Base-by-base conservation (phyloP, 192 early-diverging fungal species). In the Coemansia umbellata region DNA sequence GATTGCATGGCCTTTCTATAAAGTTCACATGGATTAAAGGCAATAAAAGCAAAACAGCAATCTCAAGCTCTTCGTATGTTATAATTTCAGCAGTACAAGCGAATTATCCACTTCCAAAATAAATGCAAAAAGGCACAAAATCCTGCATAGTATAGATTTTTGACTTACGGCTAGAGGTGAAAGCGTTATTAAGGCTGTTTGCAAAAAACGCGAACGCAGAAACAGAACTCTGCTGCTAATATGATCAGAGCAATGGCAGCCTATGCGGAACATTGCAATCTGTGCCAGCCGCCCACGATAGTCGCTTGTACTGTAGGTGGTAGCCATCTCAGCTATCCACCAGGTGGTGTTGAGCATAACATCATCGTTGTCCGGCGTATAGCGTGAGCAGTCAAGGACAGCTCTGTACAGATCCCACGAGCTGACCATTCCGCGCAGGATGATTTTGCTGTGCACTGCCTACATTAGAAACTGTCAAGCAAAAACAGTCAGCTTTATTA, bases 361-460 rank as follows among this genome's bases (percentile, higher is more conserved):
- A 24, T 61, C 61, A 28, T 75, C 65, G 36, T 75, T 64, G 23
- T 68, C 72, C 2, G 63, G 64, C 8, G 55, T 57, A 39, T 59
- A 64, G 11, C 65, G 60, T 6, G 65, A 74, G 56, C 71, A 67
- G 27, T 75, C 65, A 3, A 75, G 40, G n/a, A 64, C 72, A 1
- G 65, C 72, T 8, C 72, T 40, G 32, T 75, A 68, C 2, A 60
- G 65, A 31, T 68, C 53, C 72, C 72, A 75, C 11, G 63, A 51
- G 17, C 26, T 37, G 17, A 68, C 57, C 10, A 75, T 48, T 8
- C 72, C 72, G 8, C 52, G 56, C 8, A 75, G 56, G 13, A 75
- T 67, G 4, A 64, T 36, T 47, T 59, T 64, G 58, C 65, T 60
- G 17, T 31, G 50, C 23, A 40, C 31, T 0, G 19, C 48, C 55